Base-by-base conservation (phyloP, 169 alveolate species). In the Miamiensis avidus region DNA sequence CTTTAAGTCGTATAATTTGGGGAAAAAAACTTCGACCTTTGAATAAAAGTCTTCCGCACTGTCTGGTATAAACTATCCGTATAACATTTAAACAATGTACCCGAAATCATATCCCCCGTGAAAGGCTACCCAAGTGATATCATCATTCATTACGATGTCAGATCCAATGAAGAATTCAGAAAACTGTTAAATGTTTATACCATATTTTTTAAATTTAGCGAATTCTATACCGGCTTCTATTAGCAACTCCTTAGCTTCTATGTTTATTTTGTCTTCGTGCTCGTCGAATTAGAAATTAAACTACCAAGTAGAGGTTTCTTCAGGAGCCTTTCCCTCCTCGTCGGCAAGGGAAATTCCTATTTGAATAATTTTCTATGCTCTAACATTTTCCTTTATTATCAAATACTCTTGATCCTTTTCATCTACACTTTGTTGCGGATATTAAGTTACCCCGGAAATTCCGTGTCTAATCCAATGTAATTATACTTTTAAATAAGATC, bases 101-200 rank as follows among this genome's bases (percentile, higher is more conserved):
- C 99, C 99, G 89, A 98, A 99, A 92, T 99, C 99, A 93, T 97
- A 98, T 84, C 99, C 95, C 29, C 99, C 99, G 85, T 99, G 99
- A 88, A 98, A 99, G 76, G 99, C 97, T 16, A 99, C 97, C 99
- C 99, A 99, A 65, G 96, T 94, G 27, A 99, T 95, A 85, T 98
- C 99, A 64, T 98, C 99, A 91, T 98, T 98, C 94, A 98, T 94
- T 27, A 98, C 99, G 32, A 99, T 89, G 0, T 92, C 94, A 75
- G 91, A 83, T 34, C 81, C 89, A 74, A 86, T 88, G 74, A 88
- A 73, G 33, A 73, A 75, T 65, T 86, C 88, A 16, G 81, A 78
- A 81, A 89, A 89, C 74, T 69, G 76, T 31, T 89, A 76, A 65
- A 83, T 86, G 73, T 85, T 83, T 16, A 91, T 88, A 77, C 93